Evolutionary conservation across 1,139 yeast genomes (phyloP).

Genomic region (Saccharomycopsis hybrid): DNA sequence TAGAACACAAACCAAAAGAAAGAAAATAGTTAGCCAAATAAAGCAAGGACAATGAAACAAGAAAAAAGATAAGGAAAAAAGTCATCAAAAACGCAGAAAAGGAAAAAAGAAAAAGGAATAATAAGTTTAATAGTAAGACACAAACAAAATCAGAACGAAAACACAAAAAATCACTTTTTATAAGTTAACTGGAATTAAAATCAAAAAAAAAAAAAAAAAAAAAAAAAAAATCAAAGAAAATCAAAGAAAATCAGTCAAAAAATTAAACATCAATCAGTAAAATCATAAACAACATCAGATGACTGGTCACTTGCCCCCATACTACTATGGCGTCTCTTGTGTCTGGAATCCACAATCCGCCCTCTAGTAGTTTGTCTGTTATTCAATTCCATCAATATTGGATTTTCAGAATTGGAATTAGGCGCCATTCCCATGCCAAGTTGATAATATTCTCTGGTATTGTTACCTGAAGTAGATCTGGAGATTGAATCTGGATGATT

Average conservation of each 20-base stretch:
- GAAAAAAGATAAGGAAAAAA: not conserved
- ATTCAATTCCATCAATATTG: conserved; percentile 1
- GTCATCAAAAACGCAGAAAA: not conserved
- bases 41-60: conserved; percentile 1
- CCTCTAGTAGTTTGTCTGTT: not conserved
- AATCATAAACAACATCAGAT: conserved; percentile 4
- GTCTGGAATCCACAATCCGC: not conserved
- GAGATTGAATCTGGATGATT: not conserved
- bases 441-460: not conserved
- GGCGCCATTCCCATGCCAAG: not conserved
- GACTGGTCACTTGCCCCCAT: conserved; percentile 8
- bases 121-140: conserved; percentile 15
- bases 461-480: not conserved
- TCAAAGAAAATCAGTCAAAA: not conserved
- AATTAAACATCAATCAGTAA: conserved; percentile 4
- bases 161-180: too few species aligned
- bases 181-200: too few species aligned
- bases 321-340: conserved; percentile 8
- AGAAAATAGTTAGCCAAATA: not conserved
- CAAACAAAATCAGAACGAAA: not conserved
- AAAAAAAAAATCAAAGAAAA: not conserved
- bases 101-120: not conserved
- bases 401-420: not conserved
- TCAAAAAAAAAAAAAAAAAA: not conserved
- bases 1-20: not conserved